A percentile compares a stretch with the other conserved stretches of the same genome.
phyloP scores from a whole-genome alignment of 2,329 filamentous ascomycete genomes.

The Penicillium sp. region DNA sequence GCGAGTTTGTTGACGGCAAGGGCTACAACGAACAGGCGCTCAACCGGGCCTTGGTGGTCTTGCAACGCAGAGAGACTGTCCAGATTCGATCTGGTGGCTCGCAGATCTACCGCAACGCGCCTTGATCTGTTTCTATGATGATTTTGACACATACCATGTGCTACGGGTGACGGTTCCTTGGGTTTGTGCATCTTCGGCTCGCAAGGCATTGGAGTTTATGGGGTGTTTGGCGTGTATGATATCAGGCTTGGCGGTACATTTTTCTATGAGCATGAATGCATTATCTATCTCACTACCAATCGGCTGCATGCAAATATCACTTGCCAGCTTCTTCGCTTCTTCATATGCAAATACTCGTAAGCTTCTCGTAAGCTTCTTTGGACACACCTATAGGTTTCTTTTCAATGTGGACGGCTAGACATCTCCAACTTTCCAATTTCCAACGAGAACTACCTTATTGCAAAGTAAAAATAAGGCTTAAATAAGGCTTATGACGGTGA shows the following conservation, averaged over 20 bases:
- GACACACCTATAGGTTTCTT: too few relatives aligned
- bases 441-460: too few relatives aligned
- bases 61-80: conserved; percentile 77
- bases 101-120: conserved; percentile 47
- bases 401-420: too few relatives aligned
- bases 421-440: too few relatives aligned
- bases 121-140: conserved; percentile 27
- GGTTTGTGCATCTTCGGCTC: conserved; percentile 16
- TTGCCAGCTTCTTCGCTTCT: too few relatives aligned
- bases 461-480: too few relatives aligned
- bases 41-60: conserved; percentile 75
- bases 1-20: conserved; percentile 88
- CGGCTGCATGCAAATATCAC: too few relatives aligned
- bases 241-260: conserved; percentile 6
- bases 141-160: conserved; percentile 19
- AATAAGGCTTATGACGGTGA: too few relatives aligned
- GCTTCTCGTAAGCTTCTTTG: too few relatives aligned
- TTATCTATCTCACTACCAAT: neutral
- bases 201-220: conserved; percentile 18
- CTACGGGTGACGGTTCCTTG: conserved; percentile 16
- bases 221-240: conserved; percentile 16
- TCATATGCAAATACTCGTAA: too few relatives aligned
- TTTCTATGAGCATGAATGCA: neutral
- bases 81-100: conserved; percentile 48
- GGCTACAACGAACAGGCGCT: conserved; percentile 84